Conservation (phyloP, 2,329 filamentous ascomycete genomes). For the Fusarium paranaense region DNA sequence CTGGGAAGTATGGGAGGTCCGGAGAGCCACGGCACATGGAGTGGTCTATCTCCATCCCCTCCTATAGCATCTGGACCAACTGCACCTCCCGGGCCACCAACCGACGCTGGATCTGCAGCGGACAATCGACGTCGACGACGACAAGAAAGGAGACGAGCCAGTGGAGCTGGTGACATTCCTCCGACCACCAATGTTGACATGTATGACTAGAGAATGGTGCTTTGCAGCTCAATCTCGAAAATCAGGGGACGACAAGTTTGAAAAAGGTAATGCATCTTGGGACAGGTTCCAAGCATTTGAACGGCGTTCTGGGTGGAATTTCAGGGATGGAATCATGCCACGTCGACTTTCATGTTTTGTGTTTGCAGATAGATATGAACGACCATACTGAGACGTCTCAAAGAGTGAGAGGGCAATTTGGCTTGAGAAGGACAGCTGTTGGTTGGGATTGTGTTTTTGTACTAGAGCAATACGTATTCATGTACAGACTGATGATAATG, state of each 20-base stretch:
- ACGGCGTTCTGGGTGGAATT: slow-evolving; percentile 41
- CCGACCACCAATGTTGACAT: slow-evolving; percentile 28
- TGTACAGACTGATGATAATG: slow-evolving; percentile 28
- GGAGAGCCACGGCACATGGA: slow-evolving; percentile 66
- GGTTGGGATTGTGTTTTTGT: slow-evolving; percentile 1
- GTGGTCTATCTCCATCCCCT: slow-evolving; percentile 61
- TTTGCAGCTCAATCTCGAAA: background rate
- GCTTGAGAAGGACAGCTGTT: slow-evolving; percentile 26
- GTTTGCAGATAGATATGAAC: slow-evolving; percentile 40
- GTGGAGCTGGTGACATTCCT: slow-evolving; percentile 42
- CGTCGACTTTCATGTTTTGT: slow-evolving; percentile 25
- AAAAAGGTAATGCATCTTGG: slow-evolving; percentile 28
- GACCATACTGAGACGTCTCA: slow-evolving; percentile 36
- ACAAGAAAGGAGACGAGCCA: slow-evolving; percentile 62
- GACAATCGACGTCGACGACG: slow-evolving; percentile 68
- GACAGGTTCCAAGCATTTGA: slow-evolving; percentile 23
- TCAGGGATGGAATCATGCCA: slow-evolving; percentile 33
- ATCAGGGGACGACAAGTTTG: background rate
- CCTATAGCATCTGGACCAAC: slow-evolving; percentile 24
- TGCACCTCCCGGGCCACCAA: slow-evolving; percentile 43
- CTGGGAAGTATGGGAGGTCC: slow-evolving; percentile 57
- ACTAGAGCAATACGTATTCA: slow-evolving; percentile 29
- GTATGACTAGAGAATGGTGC: slow-evolving; percentile 23
- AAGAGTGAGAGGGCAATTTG: slow-evolving; percentile 43
- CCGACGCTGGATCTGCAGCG: slow-evolving; percentile 55